Conservation (phyloP, 2,329 filamentous ascomycete species). For the Tolypocladium cylindrosporum region DNA sequence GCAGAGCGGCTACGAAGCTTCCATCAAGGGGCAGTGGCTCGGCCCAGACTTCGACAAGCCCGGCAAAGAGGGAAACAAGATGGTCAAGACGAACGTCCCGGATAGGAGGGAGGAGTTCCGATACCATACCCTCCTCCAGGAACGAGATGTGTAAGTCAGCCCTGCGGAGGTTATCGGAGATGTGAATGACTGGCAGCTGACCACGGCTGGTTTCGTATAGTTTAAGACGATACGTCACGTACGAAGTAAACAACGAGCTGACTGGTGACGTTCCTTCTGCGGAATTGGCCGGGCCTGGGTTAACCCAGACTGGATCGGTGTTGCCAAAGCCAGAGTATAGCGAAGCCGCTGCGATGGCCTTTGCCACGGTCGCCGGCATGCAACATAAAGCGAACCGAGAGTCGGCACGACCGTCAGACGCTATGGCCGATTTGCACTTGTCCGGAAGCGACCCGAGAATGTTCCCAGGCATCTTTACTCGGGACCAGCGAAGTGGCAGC, state of each 20-base stretch:
- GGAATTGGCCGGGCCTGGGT: not conserved
- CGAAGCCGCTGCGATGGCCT: not conserved
- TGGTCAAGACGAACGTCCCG: slow-evolving; percentile 94
- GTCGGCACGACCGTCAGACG: slow-evolving; percentile 25
- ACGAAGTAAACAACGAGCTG: slow-evolving; percentile 16
- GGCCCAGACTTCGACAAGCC: slow-evolving; percentile 68
- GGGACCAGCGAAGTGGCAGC: slow-evolving; percentile 34
- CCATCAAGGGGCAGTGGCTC: slow-evolving; percentile 86
- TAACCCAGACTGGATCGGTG: not conserved
- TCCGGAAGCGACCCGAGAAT: slow-evolving; percentile 56
- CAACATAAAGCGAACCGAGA: slow-evolving; percentile 15
- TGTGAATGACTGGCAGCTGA: not conserved
- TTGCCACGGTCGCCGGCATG: not conserved
- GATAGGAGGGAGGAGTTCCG: slow-evolving; percentile 86
- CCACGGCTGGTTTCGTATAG: slow-evolving; percentile 13
- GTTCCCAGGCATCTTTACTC: slow-evolving; percentile 59
- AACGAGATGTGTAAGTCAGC: slow-evolving; percentile 66
- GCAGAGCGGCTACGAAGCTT: slow-evolving; percentile 86
- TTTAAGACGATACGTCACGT: slow-evolving; percentile 31
- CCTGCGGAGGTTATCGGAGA: not conserved
- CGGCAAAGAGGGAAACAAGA: slow-evolving; percentile 77
- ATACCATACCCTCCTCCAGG: slow-evolving; percentile 74
- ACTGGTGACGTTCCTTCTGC: slow-evolving; percentile 4
- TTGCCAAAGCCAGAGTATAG: not conserved
- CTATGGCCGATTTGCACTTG: slow-evolving; percentile 34